Evolutionary conservation across 1,284 basidiomycete species (phyloP).

Genomic region (Boletellus sp.): DNA sequence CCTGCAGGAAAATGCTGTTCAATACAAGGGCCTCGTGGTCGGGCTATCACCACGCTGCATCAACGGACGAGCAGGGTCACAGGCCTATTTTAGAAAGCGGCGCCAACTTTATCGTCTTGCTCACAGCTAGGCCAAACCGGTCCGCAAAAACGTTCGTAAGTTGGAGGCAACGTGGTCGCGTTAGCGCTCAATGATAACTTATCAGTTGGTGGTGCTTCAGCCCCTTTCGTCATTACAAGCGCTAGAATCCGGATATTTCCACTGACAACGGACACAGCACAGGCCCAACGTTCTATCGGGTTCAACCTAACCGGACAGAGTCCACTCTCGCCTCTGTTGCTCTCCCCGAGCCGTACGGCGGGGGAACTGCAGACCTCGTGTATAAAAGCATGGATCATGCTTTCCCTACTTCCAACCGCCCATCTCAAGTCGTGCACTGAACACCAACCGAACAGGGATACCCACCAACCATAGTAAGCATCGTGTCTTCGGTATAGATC

Average conservation of each 20-base stretch:
- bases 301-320: background rate
- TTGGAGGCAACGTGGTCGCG: background rate
- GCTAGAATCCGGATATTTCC: slow-evolving; percentile 2
- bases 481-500: background rate
- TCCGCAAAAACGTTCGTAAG: background rate
- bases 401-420: background rate
- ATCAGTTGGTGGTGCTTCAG: background rate
- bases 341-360: background rate
- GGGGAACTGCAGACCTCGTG: background rate
- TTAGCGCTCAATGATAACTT: background rate
- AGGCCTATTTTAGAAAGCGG: background rate
- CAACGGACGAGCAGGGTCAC: background rate
- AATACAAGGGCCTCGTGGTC: slow-evolving; percentile 1
- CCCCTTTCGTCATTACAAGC: background rate
- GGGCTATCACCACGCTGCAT: background rate
- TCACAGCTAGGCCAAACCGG: background rate
- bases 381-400: slow-evolving; percentile 16
- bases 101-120: slow-evolving; percentile 5
- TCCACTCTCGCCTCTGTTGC: background rate
- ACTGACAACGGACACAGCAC: background rate
- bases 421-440: background rate
- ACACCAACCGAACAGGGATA: background rate
- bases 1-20: slow-evolving; percentile 1
- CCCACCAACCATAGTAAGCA: slow-evolving; percentile 9
- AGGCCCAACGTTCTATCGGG: slow-evolving; percentile 7